phyloP scores from a whole-genome alignment of 176 grass and related monocot genomes.

The Dendrocalamus sinicus region DNA sequence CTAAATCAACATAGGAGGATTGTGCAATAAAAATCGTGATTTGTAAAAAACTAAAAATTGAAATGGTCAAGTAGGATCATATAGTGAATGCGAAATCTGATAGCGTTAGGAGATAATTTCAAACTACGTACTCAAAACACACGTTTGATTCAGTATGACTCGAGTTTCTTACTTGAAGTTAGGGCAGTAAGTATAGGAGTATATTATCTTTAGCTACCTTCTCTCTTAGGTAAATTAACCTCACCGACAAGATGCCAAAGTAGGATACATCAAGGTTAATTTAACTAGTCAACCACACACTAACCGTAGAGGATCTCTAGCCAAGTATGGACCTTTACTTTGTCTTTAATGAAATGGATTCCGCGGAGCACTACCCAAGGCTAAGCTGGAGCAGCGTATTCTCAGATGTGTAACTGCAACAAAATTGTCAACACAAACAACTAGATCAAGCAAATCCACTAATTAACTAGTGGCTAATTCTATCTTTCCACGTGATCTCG shows the following conservation, averaged over 20 bases:
- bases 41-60: too few species aligned
- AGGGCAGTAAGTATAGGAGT: too few species aligned
- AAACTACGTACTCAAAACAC: too few species aligned
- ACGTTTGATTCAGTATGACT: too few species aligned
- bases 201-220: background rate
- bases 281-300: background rate
- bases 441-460: background rate
- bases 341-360: constrained; percentile 2
- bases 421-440: constrained; percentile 14
- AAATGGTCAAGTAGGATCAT: too few species aligned
- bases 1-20: too few species aligned
- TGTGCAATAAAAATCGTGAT: too few species aligned
- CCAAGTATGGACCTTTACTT: constrained; percentile 12
- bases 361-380: background rate
- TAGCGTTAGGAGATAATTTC: too few species aligned
- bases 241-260: constrained; percentile 22
- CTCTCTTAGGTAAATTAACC: background rate
- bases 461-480: background rate
- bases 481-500: constrained; percentile 2
- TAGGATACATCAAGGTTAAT: background rate
- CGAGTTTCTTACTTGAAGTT: too few species aligned
- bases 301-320: background rate
- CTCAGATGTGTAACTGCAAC: background rate
- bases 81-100: too few species aligned
- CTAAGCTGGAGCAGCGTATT: background rate